Evolutionary conservation across 768 basidiomycete genomes (phyloP), one percentile per base, ranked within the genome.

Genomic region (Trichaptum fuscoviolaceum): DNA sequence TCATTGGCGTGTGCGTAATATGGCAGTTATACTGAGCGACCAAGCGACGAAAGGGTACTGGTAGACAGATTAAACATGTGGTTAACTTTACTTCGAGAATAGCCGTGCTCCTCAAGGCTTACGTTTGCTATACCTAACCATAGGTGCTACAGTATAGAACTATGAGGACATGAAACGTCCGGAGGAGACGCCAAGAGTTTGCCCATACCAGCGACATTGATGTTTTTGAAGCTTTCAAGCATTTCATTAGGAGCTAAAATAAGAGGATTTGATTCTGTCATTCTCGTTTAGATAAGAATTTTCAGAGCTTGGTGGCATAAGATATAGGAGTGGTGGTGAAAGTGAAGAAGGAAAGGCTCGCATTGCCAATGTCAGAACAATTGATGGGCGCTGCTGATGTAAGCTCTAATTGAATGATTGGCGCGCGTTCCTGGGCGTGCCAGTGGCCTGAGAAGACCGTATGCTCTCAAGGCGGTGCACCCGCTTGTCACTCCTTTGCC

Each of bases 1-100:
- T 81, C 81, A 82, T 81, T 0, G 82, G 82, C n/a, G 81, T 80
- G 66, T 77, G 73, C 1, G 80, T 81, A 65, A 82, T 77, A 63
- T 81, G 81, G 4, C 74, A 75, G 30, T 81, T 75, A 71, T 82
- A 82, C 58, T 75, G 71, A 0, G 81, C 77, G 7, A 77, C 75
- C 2, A 82, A 73, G 58, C 78, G 75, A 12, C 82, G 73, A 71
- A 82, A 82, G 1, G 80, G 77, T 0, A 82, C 75, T 75, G 63
- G 12, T 34, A 20, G 12, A 36, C 58, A 60, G 42, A 64, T 23
- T 8, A 58, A 2, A 61, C 23, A 34, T 12, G 12, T 18, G 23
- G 1, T 34, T 17, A 15, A 25, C 3, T 61, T 61, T 12, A 17
- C 2, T 3, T 2, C 30, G 59, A n/a, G 23, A 61, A 15, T 25